These are phyloP conservation scores for Syzygium malaccense DNA, from an alignment of 441 rosid genomes.

Conservation along the genomic window DNA sequence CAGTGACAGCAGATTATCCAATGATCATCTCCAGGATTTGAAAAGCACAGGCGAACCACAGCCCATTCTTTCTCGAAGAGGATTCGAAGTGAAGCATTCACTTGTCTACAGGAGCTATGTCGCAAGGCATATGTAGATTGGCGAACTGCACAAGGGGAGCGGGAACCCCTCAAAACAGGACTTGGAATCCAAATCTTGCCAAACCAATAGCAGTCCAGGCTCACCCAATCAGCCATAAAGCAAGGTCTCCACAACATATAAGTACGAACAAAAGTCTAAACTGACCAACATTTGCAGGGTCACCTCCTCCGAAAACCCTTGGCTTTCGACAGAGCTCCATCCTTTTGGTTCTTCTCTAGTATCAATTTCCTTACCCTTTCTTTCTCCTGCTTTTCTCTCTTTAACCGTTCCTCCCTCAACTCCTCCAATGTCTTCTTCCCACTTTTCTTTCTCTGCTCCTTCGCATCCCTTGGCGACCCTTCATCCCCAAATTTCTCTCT, in stretches of 20 bases:
- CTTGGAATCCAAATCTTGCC: neutral
- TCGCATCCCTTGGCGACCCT: slow-evolving; percentile 9
- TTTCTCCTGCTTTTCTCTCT: slow-evolving; percentile 70
- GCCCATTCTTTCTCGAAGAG: neutral
- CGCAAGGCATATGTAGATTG: neutral
- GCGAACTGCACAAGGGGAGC: neutral
- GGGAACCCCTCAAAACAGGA: neutral
- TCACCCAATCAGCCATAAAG: neutral
- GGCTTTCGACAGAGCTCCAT: neutral
- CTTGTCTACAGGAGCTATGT: neutral
- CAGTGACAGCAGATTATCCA: neutral
- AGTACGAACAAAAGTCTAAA: neutral
- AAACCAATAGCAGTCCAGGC: neutral
- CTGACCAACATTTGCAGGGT: neutral
- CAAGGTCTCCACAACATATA: neutral
- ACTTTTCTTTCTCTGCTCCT: slow-evolving; percentile 33
- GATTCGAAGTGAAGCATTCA: neutral
- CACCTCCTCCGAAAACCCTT: slow-evolving; percentile 29
- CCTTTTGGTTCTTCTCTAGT: slow-evolving; percentile 35
- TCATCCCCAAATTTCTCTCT: slow-evolving; percentile 19
- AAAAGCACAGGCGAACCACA: neutral
- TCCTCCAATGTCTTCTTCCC: slow-evolving; percentile 68
- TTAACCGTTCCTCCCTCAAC: slow-evolving; percentile 67
- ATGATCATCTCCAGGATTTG: neutral
- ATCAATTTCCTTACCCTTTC: slow-evolving; percentile 55